Base-by-base conservation (phyloP, 164 flowering plant species). In the Tinospora cordifolia region DNA sequence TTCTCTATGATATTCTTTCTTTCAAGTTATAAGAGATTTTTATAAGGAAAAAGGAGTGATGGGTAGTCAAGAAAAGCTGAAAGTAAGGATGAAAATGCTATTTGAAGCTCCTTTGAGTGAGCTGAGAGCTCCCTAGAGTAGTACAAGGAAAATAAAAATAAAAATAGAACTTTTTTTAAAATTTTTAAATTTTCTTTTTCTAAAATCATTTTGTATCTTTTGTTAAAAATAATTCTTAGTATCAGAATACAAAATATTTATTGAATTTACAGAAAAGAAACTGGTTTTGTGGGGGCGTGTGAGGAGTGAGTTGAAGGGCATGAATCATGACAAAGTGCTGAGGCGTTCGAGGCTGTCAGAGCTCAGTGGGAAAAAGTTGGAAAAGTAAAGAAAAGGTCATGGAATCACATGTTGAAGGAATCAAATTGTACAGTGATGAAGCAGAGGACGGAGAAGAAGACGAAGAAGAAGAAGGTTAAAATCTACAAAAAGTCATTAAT, bases 331-430 rank as follows among this genome's bases (percentile, higher is more conserved):
- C 69, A 69, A 68, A 58, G 41, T 25, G 60, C 41, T 69, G 44
- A 73, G 0, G 62, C 34, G 26, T 19, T 30, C 77, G 64, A 70
- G 69, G 66, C 25, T 75, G 77, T 75, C 77, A 75, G 77, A 65
- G 40, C 2, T 65, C 66, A 69, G 72, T 69, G 69, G 47, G 65
- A 9, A 36, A 36, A 36, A n/a, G n/a, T n/a, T n/a, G n/a, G 26
- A n/a, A 39, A 38, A 15, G 68, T 36, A 57, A 34, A 64, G 47
- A 44, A 59, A 67, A 62, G 19, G n/a, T 44, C 7, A 22, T 49
- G 63, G 62, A 62, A 22, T 74, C 76, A 74, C 72, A 69, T 69
- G 69, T n/a, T 41, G 19, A 46, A 26, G 70, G 70, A 72, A 72
- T 66, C 69, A 66, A 26, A 58, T 30, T 8, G 34, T 22, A 19